Base-by-base conservation (phyloP, 2,329 filamentous ascomycete genomes). In the Cladosporium sp. region DNA sequence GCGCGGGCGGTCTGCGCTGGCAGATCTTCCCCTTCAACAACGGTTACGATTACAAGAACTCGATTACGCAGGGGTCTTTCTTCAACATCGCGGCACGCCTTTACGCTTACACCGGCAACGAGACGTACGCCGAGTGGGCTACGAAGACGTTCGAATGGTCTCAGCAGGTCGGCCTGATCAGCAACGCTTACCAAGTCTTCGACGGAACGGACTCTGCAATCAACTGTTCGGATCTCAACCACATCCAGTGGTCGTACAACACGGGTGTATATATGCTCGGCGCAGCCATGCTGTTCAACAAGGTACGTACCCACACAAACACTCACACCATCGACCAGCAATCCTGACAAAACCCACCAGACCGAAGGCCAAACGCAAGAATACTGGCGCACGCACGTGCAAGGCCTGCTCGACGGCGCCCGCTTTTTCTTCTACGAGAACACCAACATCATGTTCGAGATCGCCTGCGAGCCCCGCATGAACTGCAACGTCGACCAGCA, bases 51-150 rank as follows among this genome's bases (percentile, higher is more conserved):
- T 74, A 77, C 62, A 66, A 66, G 56, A 77, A 77, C 62, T 71
- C 72, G 37, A 77, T 79, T 51, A 76, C 76, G 7, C 78, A 79
- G 54, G 76, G 74, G 16, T 72, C 73, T 43, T 74, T 77, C 58
- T 78, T 79, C 64, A 72, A 78, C 53, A 62, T 79, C 11, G 73
- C 73, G 8, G 68, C 75, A 8, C 62, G 70, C 19, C 61, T 72
- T 9, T 68, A 61, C 5, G 63, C 66, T 18, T 73, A 73, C 57
- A 73, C 70, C 9, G 67, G 64, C 14, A 72, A 73, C 53, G 46
- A 66, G 54, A 85, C 80, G 0, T 88, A 87, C 58, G 55, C 74
- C 71, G 78, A 88, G 60, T 89, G 85, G 85, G 79, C 79, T 1
- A 69, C 72, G 46, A 66, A 62, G 50, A 54, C 59, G 22, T 72